Evolutionary conservation across 1,284 basidiomycete species (phyloP), one percentile per base, ranked within the genome.

Genomic region (Hemileia vastatrix): DNA sequence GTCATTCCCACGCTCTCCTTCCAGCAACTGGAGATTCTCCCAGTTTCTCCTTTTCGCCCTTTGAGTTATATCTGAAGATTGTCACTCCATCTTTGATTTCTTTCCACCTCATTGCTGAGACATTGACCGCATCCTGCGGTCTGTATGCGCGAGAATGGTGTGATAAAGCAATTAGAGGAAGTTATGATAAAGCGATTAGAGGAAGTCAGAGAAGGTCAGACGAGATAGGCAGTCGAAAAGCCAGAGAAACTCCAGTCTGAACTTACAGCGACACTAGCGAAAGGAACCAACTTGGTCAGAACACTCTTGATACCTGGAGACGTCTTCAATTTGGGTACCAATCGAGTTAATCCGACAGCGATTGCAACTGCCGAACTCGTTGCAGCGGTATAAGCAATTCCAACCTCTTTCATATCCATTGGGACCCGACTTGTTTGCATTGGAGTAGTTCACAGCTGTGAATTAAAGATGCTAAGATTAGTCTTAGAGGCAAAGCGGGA

Each of bases 31-130:
- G 63, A 19, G 71, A 75, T 66, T 78, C 78, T 36, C 81, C 81
- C 5, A 81, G 69, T 65, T 76, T 74, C 55, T 72, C 69, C 53
- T 76, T 74, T 45, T 67, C 45, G 32, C 71, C 72, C 44, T 70
- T 65, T 13, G 60, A 63, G 24, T 71, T 63, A 45, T 36, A 44
- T 24, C 52, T 60, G 71, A 74, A 81, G 13, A 82, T 76, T 36
- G 77, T 76, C 50, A 81, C 76, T 18, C 81, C 80, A 65, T 81
- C 79, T 8, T 77, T 71, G 75, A 82, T 80, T 72, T 81, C 81
- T 68, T 81, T 82, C 80, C 80, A 82, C 18, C 81, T 70, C 76
- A 81, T 81, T 65, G 79, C 77, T 9, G 77, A 77, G 63, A 80
- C 80, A 67, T 80, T 80, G 65, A 80, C 79, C n/a, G n/a, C n/a